Evolutionary conservation across 768 basidiomycete genomes (phyloP).

Genomic region (Suillus bovinus): DNA sequence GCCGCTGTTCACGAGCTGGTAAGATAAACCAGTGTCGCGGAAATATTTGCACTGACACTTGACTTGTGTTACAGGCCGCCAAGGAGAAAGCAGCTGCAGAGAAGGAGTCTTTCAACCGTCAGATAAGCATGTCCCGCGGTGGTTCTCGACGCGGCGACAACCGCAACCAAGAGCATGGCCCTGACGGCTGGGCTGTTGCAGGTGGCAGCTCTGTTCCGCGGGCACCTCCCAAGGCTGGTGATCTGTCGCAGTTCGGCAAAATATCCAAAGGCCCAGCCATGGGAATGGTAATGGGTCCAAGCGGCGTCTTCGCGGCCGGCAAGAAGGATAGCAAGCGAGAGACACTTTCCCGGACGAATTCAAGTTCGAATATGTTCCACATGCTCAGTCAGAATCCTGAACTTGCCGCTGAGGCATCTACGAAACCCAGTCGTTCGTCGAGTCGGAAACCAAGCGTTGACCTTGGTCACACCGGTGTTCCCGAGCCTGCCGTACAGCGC

Average conservation of each 20-base stretch:
- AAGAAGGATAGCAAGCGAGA: slow-evolving; percentile 73
- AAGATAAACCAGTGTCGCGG: not conserved
- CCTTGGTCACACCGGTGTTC: slow-evolving; percentile 43
- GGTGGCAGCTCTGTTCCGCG: slow-evolving; percentile 53
- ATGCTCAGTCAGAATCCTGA: slow-evolving; percentile 72
- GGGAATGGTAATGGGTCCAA: slow-evolving; percentile 69
- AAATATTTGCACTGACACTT: slow-evolving; percentile 9
- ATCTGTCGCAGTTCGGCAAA: slow-evolving; percentile 88
- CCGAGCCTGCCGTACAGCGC: slow-evolving; percentile 55
- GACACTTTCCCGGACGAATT: slow-evolving; percentile 76
- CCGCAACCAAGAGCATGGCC: slow-evolving; percentile 59
- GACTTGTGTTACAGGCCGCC: slow-evolving; percentile 54
- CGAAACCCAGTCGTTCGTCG: slow-evolving; percentile 53
- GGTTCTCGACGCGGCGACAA: slow-evolving; percentile 88
- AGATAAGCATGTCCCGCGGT: slow-evolving; percentile 82
- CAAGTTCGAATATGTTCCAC: slow-evolving; percentile 84
- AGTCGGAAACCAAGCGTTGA: slow-evolving; percentile 55
- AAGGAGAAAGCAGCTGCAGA: slow-evolving; percentile 75
- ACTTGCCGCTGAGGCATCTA: slow-evolving; percentile 49
- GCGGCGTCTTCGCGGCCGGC: slow-evolving; percentile 75
- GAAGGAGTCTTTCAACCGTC: slow-evolving; percentile 60
- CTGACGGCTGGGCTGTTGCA: slow-evolving; percentile 88
- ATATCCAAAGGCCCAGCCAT: slow-evolving; percentile 69
- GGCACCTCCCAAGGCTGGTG: slow-evolving; percentile 77
- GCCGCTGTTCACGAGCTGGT: slow-evolving; percentile 80